These are phyloP conservation scores for Trichophyton simii DNA, from an alignment of 2,329 filamentous ascomycete species.

Conservation along the genomic window DNA sequence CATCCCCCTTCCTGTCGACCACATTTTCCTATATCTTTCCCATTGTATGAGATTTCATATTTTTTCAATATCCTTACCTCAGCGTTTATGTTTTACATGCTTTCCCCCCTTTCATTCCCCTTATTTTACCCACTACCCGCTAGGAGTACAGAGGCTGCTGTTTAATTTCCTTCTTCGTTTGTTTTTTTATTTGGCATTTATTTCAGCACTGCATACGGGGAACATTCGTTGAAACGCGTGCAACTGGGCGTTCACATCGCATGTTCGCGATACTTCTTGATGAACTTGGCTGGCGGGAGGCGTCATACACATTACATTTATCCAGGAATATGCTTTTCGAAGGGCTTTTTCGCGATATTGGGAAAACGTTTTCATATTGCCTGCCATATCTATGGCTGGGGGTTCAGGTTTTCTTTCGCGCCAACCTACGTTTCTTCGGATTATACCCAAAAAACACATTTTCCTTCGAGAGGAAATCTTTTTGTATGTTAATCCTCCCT, in stretches of 20 bases:
- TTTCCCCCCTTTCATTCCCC: conserved; percentile 15
- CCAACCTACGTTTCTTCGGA: conserved; percentile 18
- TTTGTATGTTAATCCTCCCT: conserved; percentile 42
- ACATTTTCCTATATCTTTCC: conserved; percentile 7
- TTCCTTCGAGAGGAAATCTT: conserved; percentile 20
- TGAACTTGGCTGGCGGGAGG: conserved; percentile 19
- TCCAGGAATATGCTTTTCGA: conserved; percentile 24
- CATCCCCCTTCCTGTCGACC: neutral
- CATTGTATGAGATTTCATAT: conserved; percentile 15
- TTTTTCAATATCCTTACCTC: conserved; percentile 17
- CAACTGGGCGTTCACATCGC: conserved; percentile 27
- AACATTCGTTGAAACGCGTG: conserved; percentile 23
- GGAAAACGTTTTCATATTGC: conserved; percentile 23
- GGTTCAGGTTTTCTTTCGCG: conserved; percentile 24
- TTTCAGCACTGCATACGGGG: conserved; percentile 22
- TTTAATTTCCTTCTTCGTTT: conserved; percentile 14
- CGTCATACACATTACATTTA: conserved; percentile 22
- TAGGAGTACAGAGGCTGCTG: conserved; percentile 2
- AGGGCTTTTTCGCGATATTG: conserved; percentile 17
- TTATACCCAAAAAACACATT: conserved; percentile 18
- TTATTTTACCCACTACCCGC: conserved; percentile 4
- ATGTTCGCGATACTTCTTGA: conserved; percentile 13
- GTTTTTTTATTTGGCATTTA: conserved; percentile 12
- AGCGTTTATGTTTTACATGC: conserved; percentile 15
- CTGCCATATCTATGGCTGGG: conserved; percentile 15